These are phyloP conservation scores for Chionographis japonica DNA, from an alignment of 106 monocot genomes.

Conservation along the genomic window DNA sequence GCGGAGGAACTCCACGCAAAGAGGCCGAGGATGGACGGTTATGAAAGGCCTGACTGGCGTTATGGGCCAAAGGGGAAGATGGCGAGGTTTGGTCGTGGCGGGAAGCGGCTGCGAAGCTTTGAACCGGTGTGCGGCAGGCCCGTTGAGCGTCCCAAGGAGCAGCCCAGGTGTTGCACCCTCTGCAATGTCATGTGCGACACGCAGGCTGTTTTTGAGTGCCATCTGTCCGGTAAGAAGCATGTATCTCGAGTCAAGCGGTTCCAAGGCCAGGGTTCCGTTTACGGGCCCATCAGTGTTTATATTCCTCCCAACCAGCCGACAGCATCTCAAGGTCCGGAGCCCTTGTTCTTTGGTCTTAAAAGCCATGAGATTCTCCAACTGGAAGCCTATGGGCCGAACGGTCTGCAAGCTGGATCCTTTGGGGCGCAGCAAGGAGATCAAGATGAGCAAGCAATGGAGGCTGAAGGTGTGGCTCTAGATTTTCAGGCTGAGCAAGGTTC, in stretches of 20 bases:
- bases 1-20: not conserved
- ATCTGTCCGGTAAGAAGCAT: slow-evolving; percentile 67
- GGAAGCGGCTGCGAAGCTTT: slow-evolving; percentile 30
- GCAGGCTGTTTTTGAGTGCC: slow-evolving; percentile 44
- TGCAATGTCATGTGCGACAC: slow-evolving; percentile 64
- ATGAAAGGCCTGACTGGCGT: slow-evolving; percentile 2
- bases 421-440: not conserved
- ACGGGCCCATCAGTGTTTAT: slow-evolving; percentile 42
- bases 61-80: slow-evolving; percentile 23
- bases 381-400: not conserved
- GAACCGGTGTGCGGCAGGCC: slow-evolving; percentile 10
- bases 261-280: slow-evolving; percentile 33
- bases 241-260: slow-evolving; percentile 36
- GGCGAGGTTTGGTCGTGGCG: slow-evolving; percentile 17
- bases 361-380: slow-evolving; percentile 32
- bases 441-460: not conserved
- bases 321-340: slow-evolving; percentile 17
- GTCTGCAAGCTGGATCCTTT: slow-evolving; percentile 1
- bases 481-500: not conserved
- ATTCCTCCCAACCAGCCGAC: slow-evolving; percentile 53
- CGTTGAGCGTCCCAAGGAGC: slow-evolving; percentile 24
- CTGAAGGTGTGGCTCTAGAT: not conserved
- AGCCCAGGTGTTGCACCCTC: slow-evolving; percentile 44
- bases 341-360: slow-evolving; percentile 45
- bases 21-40: slow-evolving; percentile 12